These are phyloP conservation scores for Daedaleopsis nitida DNA, from an alignment of 768 basidiomycete genomes.

Conservation along the genomic window DNA sequence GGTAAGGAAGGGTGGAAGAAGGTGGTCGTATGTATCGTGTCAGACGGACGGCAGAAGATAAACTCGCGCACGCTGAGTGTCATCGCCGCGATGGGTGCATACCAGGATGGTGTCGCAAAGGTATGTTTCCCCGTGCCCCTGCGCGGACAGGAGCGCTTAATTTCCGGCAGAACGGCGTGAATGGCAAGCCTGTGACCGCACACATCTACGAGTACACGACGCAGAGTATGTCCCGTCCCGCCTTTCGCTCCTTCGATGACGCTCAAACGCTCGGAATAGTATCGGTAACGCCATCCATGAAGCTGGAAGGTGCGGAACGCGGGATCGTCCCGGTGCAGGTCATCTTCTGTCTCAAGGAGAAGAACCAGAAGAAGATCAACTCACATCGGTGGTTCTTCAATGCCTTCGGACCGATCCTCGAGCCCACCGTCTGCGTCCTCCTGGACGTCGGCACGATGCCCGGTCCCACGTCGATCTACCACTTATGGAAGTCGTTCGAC, in stretches of 20 bases:
- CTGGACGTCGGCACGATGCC: constrained; percentile 89
- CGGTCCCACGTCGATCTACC: constrained; percentile 86
- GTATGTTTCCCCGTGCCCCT: constrained; percentile 36
- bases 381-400: constrained; percentile 97
- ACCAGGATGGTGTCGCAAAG: constrained; percentile 93
- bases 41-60: constrained; percentile 84
- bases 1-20: constrained; percentile 99
- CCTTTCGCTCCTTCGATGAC: neutral
- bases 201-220: constrained; percentile 96
- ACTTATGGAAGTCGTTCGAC: constrained; percentile 94
- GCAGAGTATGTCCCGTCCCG: constrained; percentile 58
- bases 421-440: constrained; percentile 90
- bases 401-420: constrained; percentile 77
- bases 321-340: constrained; percentile 89
- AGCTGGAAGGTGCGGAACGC: constrained; percentile 77
- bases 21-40: constrained; percentile 91
- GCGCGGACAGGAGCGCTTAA: neutral
- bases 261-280: constrained; percentile 47
- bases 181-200: constrained; percentile 79
- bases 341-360: constrained; percentile 90
- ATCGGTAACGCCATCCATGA: constrained; percentile 77
- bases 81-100: constrained; percentile 90
- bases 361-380: constrained; percentile 96
- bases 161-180: constrained; percentile 62
- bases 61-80: constrained; percentile 82